phyloP scores from a whole-genome alignment of 805 yeast species.

The Wickerhamiella slavikovae region DNA sequence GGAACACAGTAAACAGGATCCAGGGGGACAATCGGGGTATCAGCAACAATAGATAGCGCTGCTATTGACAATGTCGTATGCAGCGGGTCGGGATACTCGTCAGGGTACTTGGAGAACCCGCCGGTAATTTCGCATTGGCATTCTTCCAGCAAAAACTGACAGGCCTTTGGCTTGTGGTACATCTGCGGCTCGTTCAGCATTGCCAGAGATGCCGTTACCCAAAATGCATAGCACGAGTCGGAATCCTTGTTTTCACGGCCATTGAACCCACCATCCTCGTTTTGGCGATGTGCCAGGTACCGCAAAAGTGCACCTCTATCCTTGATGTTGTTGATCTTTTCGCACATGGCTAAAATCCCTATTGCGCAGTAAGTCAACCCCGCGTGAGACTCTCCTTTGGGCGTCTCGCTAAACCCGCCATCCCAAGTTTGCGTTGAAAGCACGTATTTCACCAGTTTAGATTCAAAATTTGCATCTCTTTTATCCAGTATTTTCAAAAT shows the following conservation, averaged over 20 bases:
- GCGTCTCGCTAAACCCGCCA: slow-evolving; percentile 52
- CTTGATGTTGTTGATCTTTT: neutral
- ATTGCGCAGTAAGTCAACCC: slow-evolving; percentile 78
- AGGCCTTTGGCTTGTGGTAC: slow-evolving; percentile 20
- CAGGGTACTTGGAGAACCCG: slow-evolving; percentile 55
- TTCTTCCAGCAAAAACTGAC: slow-evolving; percentile 25
- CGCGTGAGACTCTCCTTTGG: slow-evolving; percentile 50
- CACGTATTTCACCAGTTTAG: slow-evolving; percentile 22
- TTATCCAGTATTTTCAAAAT: slow-evolving; percentile 3
- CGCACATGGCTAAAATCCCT: slow-evolving; percentile 10
- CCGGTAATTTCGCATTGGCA: slow-evolving; percentile 51
- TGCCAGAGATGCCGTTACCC: slow-evolving; percentile 45
- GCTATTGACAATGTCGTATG: slow-evolving; percentile 39
- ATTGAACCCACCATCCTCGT: slow-evolving; percentile 48
- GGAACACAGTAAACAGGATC: slow-evolving; percentile 10
- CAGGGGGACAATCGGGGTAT: slow-evolving; percentile 8
- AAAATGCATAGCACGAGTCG: slow-evolving; percentile 78
- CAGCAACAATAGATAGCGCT: slow-evolving; percentile 20
- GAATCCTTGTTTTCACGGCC: slow-evolving; percentile 72
- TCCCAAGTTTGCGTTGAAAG: slow-evolving; percentile 21
- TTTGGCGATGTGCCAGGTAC: slow-evolving; percentile 7
- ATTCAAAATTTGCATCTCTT: slow-evolving; percentile 21
- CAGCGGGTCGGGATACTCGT: slow-evolving; percentile 35
- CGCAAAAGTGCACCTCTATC: neutral
- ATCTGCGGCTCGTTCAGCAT: slow-evolving; percentile 21